Base-by-base conservation (phyloP, 2,329 filamentous ascomycete species). In the Hymenoscyphus fraxineus region DNA sequence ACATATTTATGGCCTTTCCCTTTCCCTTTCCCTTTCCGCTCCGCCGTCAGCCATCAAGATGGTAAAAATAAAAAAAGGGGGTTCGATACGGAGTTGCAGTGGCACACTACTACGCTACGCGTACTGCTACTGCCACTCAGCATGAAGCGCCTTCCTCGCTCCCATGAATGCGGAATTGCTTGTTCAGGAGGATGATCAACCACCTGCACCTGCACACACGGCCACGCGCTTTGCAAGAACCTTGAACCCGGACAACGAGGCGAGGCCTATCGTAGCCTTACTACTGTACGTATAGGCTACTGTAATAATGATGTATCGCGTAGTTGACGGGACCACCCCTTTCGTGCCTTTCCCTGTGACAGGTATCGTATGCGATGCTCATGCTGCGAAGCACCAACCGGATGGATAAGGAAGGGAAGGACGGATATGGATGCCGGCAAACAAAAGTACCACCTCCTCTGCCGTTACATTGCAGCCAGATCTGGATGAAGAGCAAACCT, bases 151-250 rank as follows among this genome's bases (percentile, higher is more conserved):
- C 6, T 12, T 54, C 47, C n/a, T n/a, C n/a, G n/a, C n/a, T n/a
- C n/a, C n/a, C 47, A 54, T 54, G 22, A 54, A 27, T 54, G 22
- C 47, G 47, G 47, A 54, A 54, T 27, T 54, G 47, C 47, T 54
- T 54, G n/a, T 54, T 54, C 7, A 9, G 47, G 47, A 3, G 47
- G 47, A 13, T 27, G 47, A 54, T 54, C 47, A 51, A 54, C 35
- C 35, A 35, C 32, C 32, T 35, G 4, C 32, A 4, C 32, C 32
- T 7, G 7, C 32, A 4, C 35, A 6, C 47, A 54, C 44, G 19
- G n/a, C 44, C 44, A 51, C 47, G 47, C 47, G 47, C 47, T 54
- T 44, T 54, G 47, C 16, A 44, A n/a, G 19, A 51, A 54, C 47
- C 47, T 54, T 54, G 47, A 54, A 27, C 47, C 47, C 47, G 19